Conservation (phyloP, 768 basidiomycete genomes). For the Flagelloscypha sp. region DNA sequence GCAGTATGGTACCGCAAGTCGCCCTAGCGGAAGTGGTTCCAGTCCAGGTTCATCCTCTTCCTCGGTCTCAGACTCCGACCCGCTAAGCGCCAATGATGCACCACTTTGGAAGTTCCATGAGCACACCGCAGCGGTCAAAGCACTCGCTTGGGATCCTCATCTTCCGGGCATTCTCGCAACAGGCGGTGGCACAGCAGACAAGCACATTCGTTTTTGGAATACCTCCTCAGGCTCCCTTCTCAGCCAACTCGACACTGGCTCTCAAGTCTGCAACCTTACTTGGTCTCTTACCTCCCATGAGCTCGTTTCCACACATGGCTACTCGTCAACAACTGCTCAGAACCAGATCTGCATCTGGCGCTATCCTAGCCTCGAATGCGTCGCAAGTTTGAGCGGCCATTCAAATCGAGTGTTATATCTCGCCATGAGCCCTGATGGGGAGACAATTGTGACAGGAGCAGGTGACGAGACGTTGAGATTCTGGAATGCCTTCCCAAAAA, state of each 20-base stretch:
- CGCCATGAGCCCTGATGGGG: constrained; percentile 96
- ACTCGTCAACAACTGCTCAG: constrained; percentile 86
- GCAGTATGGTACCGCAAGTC: no score
- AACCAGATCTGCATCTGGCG: constrained; percentile 97
- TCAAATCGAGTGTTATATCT: constrained; percentile 92
- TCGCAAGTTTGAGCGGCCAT: constrained; percentile 90
- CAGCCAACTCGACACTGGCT: constrained; percentile 87
- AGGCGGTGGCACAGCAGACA: constrained; percentile 98
- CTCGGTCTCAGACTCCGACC: no score
- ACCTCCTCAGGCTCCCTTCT: constrained; percentile 78
- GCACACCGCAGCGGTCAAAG: constrained; percentile 95
- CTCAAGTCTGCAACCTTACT: constrained; percentile 96
- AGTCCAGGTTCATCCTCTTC: no score
- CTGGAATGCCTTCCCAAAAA: constrained; percentile 95
- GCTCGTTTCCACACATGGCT: constrained; percentile 96
- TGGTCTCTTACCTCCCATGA: constrained; percentile 96
- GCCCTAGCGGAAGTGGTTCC: no score
- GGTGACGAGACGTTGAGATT: constrained; percentile 96
- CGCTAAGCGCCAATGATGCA: constrained; percentile 37
- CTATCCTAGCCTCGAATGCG: constrained; percentile 89
- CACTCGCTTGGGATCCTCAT: constrained; percentile 97
- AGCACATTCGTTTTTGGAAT: constrained; percentile 98
- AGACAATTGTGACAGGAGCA: constrained; percentile 96
- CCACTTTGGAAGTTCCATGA: constrained; percentile 95
- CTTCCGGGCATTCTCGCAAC: constrained; percentile 84